phyloP scores from a whole-genome alignment of 2,329 filamentous ascomycete species.

The Colletotrichum eremochloae region DNA sequence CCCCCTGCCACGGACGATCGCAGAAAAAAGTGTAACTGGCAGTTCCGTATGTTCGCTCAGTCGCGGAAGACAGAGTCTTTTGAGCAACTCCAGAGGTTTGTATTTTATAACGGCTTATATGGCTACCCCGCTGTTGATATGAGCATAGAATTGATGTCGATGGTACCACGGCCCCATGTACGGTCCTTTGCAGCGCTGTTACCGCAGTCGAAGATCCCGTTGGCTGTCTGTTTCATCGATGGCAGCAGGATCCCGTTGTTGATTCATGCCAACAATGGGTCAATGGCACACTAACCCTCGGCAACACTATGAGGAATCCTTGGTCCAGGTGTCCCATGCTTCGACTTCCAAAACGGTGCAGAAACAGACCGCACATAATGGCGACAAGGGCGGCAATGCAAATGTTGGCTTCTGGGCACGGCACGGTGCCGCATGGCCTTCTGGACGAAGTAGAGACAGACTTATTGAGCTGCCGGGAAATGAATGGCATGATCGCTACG shows the following conservation, averaged over 20 bases:
- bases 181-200: slow-evolving; percentile 51
- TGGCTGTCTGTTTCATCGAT: slow-evolving; percentile 45
- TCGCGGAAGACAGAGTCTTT: slow-evolving; percentile 46
- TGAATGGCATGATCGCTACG: slow-evolving; percentile 57
- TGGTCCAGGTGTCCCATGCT: background rate
- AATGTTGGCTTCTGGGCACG: slow-evolving; percentile 55
- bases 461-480: slow-evolving; percentile 55
- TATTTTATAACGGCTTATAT: slow-evolving; percentile 51
- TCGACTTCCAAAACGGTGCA: slow-evolving; percentile 16
- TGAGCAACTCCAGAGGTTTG: slow-evolving; percentile 42
- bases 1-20: slow-evolving; percentile 42
- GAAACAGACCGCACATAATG: slow-evolving; percentile 45
- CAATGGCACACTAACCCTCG: background rate
- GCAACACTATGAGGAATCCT: slow-evolving; percentile 17
- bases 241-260: background rate
- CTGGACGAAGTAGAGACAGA: slow-evolving; percentile 53
- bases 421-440: slow-evolving; percentile 45
- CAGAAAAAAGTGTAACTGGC: slow-evolving; percentile 57
- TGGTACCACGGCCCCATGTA: slow-evolving; percentile 50
- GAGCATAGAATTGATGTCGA: slow-evolving; percentile 53
- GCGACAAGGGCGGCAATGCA: slow-evolving; percentile 52
- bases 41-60: slow-evolving; percentile 58
- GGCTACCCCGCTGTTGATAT: slow-evolving; percentile 52
- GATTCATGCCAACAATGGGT: background rate
- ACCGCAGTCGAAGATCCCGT: slow-evolving; percentile 19